Evolutionary conservation across 106 monocot species (phyloP).

Genomic region (Platanthera guangdongensis): DNA sequence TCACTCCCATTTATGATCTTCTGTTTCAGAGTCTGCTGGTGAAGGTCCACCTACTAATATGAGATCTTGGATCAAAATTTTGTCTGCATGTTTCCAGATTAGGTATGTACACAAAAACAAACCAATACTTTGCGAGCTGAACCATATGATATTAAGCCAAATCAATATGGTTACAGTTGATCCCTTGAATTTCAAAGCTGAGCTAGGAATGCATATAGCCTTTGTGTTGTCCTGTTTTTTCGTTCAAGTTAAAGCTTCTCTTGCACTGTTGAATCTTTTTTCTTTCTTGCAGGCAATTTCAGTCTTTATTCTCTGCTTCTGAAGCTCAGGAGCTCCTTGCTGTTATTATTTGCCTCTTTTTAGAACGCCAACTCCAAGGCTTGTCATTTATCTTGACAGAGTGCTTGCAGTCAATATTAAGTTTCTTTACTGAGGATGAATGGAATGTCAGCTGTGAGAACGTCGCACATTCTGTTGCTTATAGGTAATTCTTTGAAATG

Average conservation of each 20-base stretch:
- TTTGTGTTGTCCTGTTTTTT: not conserved
- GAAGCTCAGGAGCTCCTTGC: slow-evolving; percentile 73
- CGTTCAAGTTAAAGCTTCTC: not conserved
- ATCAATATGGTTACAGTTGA: not conserved
- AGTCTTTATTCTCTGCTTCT: slow-evolving; percentile 39
- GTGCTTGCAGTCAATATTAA: slow-evolving; percentile 48
- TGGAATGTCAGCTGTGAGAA: slow-evolving; percentile 45
- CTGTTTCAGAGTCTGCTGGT: slow-evolving; percentile 24
- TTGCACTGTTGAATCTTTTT: not conserved
- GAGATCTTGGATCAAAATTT: slow-evolving; percentile 64
- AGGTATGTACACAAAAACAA: slow-evolving; percentile 43
- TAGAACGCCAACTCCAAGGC: slow-evolving; percentile 54
- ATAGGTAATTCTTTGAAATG: slow-evolving; percentile 30
- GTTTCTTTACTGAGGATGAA: slow-evolving; percentile 40
- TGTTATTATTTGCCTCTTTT: slow-evolving; percentile 39
- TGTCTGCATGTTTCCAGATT: slow-evolving; percentile 50
- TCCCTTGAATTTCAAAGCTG: not conserved
- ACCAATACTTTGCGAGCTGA: not conserved
- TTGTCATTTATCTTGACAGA: slow-evolving; percentile 27
- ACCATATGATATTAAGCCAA: too few species aligned
- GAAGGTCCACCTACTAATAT: slow-evolving; percentile 79
- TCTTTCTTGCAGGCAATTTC: slow-evolving; percentile 32
- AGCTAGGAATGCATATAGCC: not conserved
- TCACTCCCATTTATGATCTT: slow-evolving; percentile 4
- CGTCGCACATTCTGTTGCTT: slow-evolving; percentile 38